phyloP scores from a whole-genome alignment of 2,329 filamentous ascomycete genomes.

The Ceratocystis eucalypticola region DNA sequence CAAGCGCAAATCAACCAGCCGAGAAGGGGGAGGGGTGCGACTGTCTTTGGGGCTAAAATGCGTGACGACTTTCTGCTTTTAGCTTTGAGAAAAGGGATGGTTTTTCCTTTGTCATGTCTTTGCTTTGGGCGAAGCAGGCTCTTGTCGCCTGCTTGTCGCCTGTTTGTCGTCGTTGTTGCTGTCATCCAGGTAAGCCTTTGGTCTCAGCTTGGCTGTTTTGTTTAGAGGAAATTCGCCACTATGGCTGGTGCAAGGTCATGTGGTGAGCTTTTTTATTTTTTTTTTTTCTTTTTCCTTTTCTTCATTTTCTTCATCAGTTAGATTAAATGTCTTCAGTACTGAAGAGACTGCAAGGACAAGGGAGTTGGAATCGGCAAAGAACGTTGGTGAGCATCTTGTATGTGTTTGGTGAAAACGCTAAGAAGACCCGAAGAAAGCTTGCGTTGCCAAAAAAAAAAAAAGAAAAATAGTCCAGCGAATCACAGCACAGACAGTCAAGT shows the following conservation, averaged over 20 bases:
- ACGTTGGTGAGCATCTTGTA: background rate
- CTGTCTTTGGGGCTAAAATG: background rate
- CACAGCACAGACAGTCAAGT: background rate
- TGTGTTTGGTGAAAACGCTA: background rate
- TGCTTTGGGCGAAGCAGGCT: background rate
- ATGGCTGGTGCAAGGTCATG: background rate
- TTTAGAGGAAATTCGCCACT: background rate
- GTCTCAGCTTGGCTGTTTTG: background rate
- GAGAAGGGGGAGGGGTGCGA: background rate
- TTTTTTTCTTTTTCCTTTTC: background rate
- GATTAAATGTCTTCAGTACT: background rate
- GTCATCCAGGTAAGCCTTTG: too few species aligned
- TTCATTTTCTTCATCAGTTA: background rate
- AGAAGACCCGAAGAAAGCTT: background rate
- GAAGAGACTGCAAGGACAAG: too few species aligned
- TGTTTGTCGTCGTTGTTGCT: too few species aligned
- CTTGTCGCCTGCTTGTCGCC: too few species aligned
- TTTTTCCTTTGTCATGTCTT: background rate
- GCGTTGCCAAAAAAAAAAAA: background rate
- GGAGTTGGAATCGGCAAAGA: too few species aligned
- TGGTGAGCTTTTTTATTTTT: background rate
- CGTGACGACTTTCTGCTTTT: background rate
- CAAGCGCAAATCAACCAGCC: background rate
- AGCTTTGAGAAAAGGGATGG: background rate
- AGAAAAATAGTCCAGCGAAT: background rate